Evolutionary conservation across 257 asterid species (phyloP).

Genomic region (Jacaranda mimosifolia): DNA sequence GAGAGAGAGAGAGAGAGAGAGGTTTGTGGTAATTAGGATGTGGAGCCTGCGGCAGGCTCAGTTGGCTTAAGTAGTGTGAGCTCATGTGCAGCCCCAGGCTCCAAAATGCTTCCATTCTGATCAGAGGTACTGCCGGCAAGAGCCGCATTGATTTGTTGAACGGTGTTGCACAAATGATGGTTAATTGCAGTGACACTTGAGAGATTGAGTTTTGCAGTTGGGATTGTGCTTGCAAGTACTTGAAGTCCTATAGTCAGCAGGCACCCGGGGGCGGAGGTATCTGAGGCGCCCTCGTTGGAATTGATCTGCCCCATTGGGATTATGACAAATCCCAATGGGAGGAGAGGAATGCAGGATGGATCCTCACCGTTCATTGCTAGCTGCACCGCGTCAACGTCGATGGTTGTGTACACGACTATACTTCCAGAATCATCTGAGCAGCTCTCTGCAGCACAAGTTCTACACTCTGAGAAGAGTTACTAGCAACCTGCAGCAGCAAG

Average conservation of each 20-base stretch:
- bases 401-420: conserved; percentile 78
- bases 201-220: conserved; percentile 81
- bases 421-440: conserved; percentile 92
- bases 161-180: conserved; percentile 73
- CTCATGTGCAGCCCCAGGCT: conserved; percentile 33
- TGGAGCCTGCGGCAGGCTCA: conserved; percentile 35
- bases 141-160: conserved; percentile 71
- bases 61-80: conserved; percentile 25
- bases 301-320: conserved; percentile 48
- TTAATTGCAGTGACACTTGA: conserved; percentile 80
- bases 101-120: conserved; percentile 1
- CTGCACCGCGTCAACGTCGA: conserved; percentile 88
- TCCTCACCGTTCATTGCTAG: conserved; percentile 94
- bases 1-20: too few relatives aligned
- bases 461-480: conserved; percentile 90
- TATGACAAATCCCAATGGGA: conserved; percentile 82
- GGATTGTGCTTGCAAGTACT: conserved; percentile 81
- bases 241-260: conserved; percentile 85
- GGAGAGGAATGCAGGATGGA: conserved; percentile 81
- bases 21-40: conserved; percentile 35
- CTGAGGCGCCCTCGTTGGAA: conserved; percentile 19
- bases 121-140: conserved; percentile 33
- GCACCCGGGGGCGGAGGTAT: conserved; percentile 57
- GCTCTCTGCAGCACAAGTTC: conserved; percentile 96
- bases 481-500: conserved; percentile 68